These are phyloP conservation scores for Zopfia rhizophila DNA, from an alignment of 2,329 filamentous ascomycete genomes.

Conservation along the genomic window DNA sequence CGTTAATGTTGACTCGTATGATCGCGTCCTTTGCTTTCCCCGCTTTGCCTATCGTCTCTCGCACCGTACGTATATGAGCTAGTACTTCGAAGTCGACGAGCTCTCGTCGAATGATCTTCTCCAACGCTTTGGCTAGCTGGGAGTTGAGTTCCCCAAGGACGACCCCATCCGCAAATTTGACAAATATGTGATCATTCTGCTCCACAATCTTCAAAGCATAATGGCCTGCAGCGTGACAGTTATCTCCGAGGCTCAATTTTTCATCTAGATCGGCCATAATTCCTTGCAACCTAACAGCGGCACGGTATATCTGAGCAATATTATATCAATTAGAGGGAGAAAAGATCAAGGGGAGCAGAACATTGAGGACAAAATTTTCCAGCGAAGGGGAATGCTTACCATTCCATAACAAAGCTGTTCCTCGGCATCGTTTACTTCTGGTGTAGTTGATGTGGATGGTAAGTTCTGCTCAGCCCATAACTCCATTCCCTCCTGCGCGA, in stretches of 20 bases:
- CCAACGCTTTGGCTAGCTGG: constrained; percentile 31
- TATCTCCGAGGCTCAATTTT: constrained; percentile 12
- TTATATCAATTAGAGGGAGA: not conserved
- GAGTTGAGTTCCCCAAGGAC: constrained; percentile 31
- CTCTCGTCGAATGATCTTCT: constrained; percentile 24
- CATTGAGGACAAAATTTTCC: no score
- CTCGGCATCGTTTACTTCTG: constrained; percentile 5
- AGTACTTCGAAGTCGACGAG: constrained; percentile 36
- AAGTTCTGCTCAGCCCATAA: constrained; percentile 23
- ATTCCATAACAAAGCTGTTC: constrained; percentile 36
- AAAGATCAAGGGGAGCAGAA: no score
- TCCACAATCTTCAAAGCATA: constrained; percentile 23
- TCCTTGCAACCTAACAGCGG: constrained; percentile 32
- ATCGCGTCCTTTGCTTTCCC: constrained; percentile 37
- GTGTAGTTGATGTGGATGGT: constrained; percentile 2
- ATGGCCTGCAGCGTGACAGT: constrained; percentile 27
- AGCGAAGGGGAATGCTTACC: constrained; percentile 22
- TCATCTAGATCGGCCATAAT: constrained; percentile 35
- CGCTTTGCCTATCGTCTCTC: constrained; percentile 34
- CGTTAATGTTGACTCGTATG: constrained; percentile 36
- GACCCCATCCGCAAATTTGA: constrained; percentile 26
- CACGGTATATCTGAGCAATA: constrained; percentile 28
- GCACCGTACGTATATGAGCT: constrained; percentile 25
- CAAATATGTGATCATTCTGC: constrained; percentile 20
- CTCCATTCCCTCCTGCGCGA: constrained; percentile 28